Conservation (phyloP, 768 basidiomycete genomes). For the Termitomyces sp. region DNA sequence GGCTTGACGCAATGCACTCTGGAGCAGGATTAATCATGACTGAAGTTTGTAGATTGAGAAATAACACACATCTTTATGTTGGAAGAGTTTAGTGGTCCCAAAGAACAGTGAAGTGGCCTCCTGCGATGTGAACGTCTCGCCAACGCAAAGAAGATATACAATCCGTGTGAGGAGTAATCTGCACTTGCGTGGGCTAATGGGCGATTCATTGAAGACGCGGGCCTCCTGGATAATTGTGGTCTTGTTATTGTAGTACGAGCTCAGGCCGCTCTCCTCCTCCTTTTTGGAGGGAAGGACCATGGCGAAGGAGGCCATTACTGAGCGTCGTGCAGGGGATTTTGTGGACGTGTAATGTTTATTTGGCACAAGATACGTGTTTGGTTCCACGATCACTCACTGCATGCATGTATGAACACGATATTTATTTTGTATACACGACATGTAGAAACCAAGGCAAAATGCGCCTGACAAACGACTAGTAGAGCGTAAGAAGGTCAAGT, state of each 20-base stretch:
- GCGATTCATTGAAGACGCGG: slow-evolving; percentile 98
- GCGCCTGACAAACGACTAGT: slow-evolving; percentile 11
- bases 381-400: no score
- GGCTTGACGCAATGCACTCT: slow-evolving; percentile 95
- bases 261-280: slow-evolving; percentile 93
- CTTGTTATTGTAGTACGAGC: slow-evolving; percentile 94
- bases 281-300: slow-evolving; percentile 89
- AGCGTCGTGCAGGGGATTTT: slow-evolving; percentile 10
- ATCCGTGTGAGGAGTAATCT: slow-evolving; percentile 94
- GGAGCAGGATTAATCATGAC: slow-evolving; percentile 8
- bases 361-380: slow-evolving; percentile 26
- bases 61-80: slow-evolving; percentile 93
- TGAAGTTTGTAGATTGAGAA: neutral
- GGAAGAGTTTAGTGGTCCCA: slow-evolving; percentile 97
- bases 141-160: slow-evolving; percentile 93
- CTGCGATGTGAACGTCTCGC: slow-evolving; percentile 91
- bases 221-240: slow-evolving; percentile 98
- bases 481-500: neutral
- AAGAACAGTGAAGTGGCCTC: slow-evolving; percentile 99
- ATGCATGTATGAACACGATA: no score
- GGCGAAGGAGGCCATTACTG: slow-evolving; percentile 47
- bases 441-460: slow-evolving; percentile 3
- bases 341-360: slow-evolving; percentile 44
- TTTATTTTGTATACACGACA: slow-evolving; percentile 15
- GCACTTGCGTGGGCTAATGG: slow-evolving; percentile 96